Base-by-base conservation (phyloP, 139 green algal genomes). In the Chlamydomonas schloesseri region DNA sequence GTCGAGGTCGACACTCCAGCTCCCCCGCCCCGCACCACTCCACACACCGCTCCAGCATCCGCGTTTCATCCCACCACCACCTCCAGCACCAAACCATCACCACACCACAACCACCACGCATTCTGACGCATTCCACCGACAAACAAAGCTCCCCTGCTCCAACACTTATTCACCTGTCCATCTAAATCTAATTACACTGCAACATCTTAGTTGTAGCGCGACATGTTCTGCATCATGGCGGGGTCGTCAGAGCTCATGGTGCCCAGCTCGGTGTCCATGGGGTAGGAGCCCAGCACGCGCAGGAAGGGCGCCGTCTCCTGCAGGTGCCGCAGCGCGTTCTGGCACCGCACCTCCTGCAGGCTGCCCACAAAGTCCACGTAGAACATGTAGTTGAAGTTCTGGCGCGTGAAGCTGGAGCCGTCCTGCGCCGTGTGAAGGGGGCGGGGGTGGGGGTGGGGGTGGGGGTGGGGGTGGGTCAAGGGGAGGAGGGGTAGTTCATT, bases 341-440 rank as follows among this genome's bases (percentile, higher is more conserved):
- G 96, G 53, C 82, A 91, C 29, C 87, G 83, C 20, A 92, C 91
- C 33, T 99, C 95, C 0, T 93, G 89, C 42, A 99, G 89, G 29
- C 78, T 93, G n/a, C 95, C 98, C 4, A 97, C 58, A 64, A 99
- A 98, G 89, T 99, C 98, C 3, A 99, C 91, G 87, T 99, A 99
- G 93, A 99, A 99, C 0, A 99, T 91, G 94, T 99, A 99, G 83
- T 98, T 97, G 91, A 99, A 99, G 80, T 90, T 91, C 82, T 92
- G 87, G 18, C 84, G 83, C 21, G n/a, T 67, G 9, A 37, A 60
- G 55, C 67, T 75, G 26, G 65, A 31, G 37, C 69, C 53, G 55
- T 88, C 86, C 21, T 78, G 68, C 14, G 34, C 2, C 9, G 14
- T 15, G 55, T 53, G 31, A 26, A 2, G 26, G 50, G 0, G 18